A percentile compares a stretch with the other conserved stretches of the same genome.
These are phyloP conservation scores for Pythium folliculosum DNA, from an alignment of 352 stramenopile species.

Conservation along the genomic window DNA sequence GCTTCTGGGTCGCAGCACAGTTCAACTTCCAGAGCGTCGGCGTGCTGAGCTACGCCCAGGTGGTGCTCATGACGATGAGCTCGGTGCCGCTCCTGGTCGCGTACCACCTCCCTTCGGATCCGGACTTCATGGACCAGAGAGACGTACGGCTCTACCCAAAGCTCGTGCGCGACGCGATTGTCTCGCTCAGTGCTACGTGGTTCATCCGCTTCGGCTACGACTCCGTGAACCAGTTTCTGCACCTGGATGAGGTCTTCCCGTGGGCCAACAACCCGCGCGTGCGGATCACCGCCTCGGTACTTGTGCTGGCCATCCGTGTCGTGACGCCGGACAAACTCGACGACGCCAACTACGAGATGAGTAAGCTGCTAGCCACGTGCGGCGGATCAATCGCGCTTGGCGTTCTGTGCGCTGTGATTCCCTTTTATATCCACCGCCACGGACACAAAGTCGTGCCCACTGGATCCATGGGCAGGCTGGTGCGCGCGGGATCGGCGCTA, in stretches of 20 bases:
- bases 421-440: conserved; percentile 6
- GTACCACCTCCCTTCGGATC: conserved; percentile 36
- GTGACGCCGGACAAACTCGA: conserved; percentile 24
- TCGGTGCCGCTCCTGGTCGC: conserved; percentile 32
- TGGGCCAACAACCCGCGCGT: conserved; percentile 33
- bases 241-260: conserved; percentile 21
- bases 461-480: not conserved
- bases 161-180: conserved; percentile 29
- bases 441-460: not conserved
- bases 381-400: conserved; percentile 16
- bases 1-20: conserved; percentile 35
- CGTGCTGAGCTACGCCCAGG: conserved; percentile 34
- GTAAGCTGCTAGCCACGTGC: conserved; percentile 31
- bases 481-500: not conserved
- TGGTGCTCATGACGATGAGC: conserved; percentile 35
- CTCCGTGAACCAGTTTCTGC: conserved; percentile 29
- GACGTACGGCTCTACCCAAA: conserved; percentile 23
- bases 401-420: conserved; percentile 9
- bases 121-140: conserved; percentile 32
- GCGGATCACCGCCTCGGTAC: conserved; percentile 5
- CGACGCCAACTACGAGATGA: conserved; percentile 31
- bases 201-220: conserved; percentile 38
- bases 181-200: conserved; percentile 33
- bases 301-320: conserved; percentile 28
- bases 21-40: conserved; percentile 43